A percentile compares a stretch with the other conserved stretches of the same genome.
Conservation (phyloP, 2,329 filamentous ascomycete genomes). For the Phialemonium atrogriseum region DNA sequence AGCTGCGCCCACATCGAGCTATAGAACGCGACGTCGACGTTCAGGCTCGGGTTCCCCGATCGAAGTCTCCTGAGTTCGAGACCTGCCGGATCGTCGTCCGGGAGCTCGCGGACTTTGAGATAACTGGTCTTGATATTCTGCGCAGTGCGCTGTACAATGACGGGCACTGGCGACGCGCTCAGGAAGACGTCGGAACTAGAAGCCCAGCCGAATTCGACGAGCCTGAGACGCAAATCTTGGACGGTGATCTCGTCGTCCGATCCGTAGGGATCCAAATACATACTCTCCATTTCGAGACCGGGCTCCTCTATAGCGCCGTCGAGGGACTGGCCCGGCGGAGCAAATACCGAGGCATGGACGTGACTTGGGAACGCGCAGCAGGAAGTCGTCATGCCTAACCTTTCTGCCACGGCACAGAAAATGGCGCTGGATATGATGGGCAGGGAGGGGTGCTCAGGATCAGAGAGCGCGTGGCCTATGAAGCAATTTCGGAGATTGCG, state of each 20-base stretch:
- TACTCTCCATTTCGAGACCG: constrained; percentile 34
- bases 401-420: constrained; percentile 69
- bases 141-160: constrained; percentile 66
- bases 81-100: constrained; percentile 26
- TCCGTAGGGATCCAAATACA: constrained; percentile 81
- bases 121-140: constrained; percentile 74
- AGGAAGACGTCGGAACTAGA: constrained; percentile 44
- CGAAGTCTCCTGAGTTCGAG: constrained; percentile 28
- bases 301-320: constrained; percentile 30
- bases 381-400: constrained; percentile 66
- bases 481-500: constrained; percentile 80
- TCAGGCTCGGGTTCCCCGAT: constrained; percentile 46
- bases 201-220: constrained; percentile 42
- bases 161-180: constrained; percentile 51
- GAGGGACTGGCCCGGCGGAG: constrained; percentile 50
- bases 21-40: constrained; percentile 55
- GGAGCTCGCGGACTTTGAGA: constrained; percentile 31
- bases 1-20: constrained; percentile 64
- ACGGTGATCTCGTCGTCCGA: constrained; percentile 58
- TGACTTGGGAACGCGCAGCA: constrained; percentile 80
- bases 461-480: constrained; percentile 70
- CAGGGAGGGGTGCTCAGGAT: constrained; percentile 66
- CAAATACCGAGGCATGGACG: constrained; percentile 70
- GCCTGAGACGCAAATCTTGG: constrained; percentile 46
- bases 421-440: constrained; percentile 83